These are phyloP conservation scores for Septoria petroselini DNA, from an alignment of 2,329 filamentous ascomycete genomes.

Conservation along the genomic window DNA sequence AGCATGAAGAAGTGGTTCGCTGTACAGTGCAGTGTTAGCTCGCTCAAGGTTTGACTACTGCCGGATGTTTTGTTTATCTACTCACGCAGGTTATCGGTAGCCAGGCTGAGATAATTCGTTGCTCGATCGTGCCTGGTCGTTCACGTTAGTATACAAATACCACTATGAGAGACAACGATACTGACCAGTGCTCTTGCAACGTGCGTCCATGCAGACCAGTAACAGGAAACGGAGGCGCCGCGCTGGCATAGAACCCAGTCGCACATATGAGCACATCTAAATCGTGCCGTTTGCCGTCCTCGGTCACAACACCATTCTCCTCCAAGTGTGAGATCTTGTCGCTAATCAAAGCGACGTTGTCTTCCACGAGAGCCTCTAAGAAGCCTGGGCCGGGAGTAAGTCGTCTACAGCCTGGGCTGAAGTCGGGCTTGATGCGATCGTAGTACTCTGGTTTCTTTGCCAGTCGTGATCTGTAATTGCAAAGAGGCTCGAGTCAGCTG, in stretches of 20 bases:
- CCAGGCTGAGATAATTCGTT: conserved; percentile 39
- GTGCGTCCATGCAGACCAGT: conserved; percentile 28
- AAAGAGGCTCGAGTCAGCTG: too few relatives aligned
- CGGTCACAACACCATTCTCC: conserved; percentile 40
- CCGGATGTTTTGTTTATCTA: too few relatives aligned
- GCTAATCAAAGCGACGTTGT: conserved; percentile 48
- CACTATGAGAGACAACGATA: too few relatives aligned
- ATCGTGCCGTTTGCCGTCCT: conserved; percentile 40
- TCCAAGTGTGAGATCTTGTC: conserved; percentile 42
- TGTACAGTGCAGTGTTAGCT: too few relatives aligned
- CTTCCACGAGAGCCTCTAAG: conserved; percentile 48
- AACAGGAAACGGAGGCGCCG: conserved; percentile 33
- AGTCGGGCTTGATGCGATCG: conserved; percentile 43
- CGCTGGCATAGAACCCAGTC: conserved; percentile 39
- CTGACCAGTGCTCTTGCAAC: conserved; percentile 37
- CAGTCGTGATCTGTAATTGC: conserved; percentile 30
- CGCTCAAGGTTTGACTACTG: too few relatives aligned
- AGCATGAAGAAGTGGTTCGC: conserved; percentile 36
- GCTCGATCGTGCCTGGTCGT: conserved; percentile 27
- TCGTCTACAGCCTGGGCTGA: conserved; percentile 47
- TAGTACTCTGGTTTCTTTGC: conserved; percentile 41
- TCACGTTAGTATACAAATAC: conserved; percentile 17
- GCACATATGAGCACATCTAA: conserved; percentile 37
- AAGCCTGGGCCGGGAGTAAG: conserved; percentile 53
- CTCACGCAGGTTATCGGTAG: conserved; percentile 31